Conservation (phyloP, 352 stramenopile genomes). For the Pythium phragmiticola region DNA sequence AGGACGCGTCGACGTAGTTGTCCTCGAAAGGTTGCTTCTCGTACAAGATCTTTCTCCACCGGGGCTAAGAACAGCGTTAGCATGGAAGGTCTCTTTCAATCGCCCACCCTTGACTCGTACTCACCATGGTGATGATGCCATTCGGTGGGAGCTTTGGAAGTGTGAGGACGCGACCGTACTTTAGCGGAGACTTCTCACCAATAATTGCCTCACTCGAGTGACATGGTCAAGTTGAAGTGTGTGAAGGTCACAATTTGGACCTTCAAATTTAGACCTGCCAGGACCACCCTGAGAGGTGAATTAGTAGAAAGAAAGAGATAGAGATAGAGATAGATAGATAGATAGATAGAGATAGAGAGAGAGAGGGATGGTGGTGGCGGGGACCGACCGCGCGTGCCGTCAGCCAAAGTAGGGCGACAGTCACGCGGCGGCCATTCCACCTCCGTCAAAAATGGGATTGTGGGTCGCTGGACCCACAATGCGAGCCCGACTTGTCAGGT, state of each 20-base stretch:
- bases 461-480: constrained; percentile 42
- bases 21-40: constrained; percentile 86
- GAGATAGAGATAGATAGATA: background rate
- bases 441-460: constrained; percentile 76
- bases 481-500: constrained; percentile 82
- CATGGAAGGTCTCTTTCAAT: background rate
- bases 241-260: background rate
- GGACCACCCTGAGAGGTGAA: no score
- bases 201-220: constrained; percentile 15
- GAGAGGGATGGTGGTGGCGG: constrained; percentile 11
- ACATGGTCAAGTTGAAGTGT: constrained; percentile 1
- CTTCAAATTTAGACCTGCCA: no score
- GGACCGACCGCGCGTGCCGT: constrained; percentile 29
- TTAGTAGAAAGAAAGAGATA: no score
- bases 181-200: constrained; percentile 1
- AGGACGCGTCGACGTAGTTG: constrained; percentile 89
- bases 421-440: constrained; percentile 63
- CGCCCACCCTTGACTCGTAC: background rate
- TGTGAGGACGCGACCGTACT: background rate
- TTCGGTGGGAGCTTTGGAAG: background rate
- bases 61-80: constrained; percentile 11
- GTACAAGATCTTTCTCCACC: constrained; percentile 89
- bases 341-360: background rate
- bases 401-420: constrained; percentile 37
- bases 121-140: constrained; percentile 16